Evolutionary conservation across 148 eudicot genomes (phyloP).

Genomic region (Vaccinium darrowii): DNA sequence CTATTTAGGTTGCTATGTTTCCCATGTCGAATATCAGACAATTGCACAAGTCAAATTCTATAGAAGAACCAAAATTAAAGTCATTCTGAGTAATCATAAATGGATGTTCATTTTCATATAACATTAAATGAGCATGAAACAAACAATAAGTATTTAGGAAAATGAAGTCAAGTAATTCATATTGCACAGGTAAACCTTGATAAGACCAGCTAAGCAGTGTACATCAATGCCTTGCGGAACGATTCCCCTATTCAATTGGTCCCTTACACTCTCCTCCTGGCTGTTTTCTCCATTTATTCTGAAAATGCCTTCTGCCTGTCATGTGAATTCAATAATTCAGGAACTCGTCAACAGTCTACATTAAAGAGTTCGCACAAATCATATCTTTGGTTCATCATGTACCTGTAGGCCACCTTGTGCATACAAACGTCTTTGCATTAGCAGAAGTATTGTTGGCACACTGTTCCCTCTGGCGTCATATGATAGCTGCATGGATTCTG

Average conservation of each 20-base stretch:
- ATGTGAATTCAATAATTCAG: background rate
- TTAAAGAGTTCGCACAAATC: background rate
- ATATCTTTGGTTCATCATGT: background rate
- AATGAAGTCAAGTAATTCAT: background rate
- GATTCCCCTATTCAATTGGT: conserved; percentile 74
- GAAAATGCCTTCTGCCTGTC: conserved; percentile 97
- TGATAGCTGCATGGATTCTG: conserved; percentile 94
- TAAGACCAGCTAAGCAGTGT: conserved; percentile 94
- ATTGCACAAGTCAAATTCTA: background rate
- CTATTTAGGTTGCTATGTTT: background rate
- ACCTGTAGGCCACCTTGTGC: conserved; percentile 95
- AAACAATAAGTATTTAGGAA: background rate
- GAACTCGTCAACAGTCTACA: background rate
- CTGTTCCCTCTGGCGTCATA: conserved; percentile 87
- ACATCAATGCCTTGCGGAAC: conserved; percentile 88
- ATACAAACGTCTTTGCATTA: conserved; percentile 91
- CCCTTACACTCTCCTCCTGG: conserved; percentile 84
- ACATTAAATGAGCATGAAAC: background rate
- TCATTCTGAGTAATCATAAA: background rate
- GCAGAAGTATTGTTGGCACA: conserved; percentile 86
- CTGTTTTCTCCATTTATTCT: conserved; percentile 88
- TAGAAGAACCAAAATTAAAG: background rate
- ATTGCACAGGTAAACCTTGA: conserved; percentile 54
- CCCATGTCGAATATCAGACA: background rate
- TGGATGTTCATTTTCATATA: background rate